Evolutionary conservation across 371 early-diverging fungal species (phyloP), one percentile per base, ranked within the genome.

Genomic region (Capillidium rhysosporum): DNA sequence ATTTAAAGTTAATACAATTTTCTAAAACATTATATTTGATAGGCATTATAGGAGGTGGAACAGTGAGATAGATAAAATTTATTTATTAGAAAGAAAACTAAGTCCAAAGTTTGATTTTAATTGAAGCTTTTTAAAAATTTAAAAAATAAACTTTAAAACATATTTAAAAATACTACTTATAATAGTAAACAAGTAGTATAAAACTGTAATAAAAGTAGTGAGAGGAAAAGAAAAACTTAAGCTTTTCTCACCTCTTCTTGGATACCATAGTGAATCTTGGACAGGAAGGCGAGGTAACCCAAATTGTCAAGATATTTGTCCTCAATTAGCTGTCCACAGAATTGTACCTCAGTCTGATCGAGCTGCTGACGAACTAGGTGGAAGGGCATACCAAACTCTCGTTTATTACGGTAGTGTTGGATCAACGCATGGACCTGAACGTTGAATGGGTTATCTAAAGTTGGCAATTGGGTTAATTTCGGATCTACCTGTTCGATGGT

Each of bases 231-330:
- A 7, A 16, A 51, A 18, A 4, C n/a, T 51, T 39, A 51, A 12
- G 38, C 23, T 39, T 28, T 41, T 49, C 69, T 74, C 67, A 78
- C 74, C 68, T 86, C 87, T 21, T 59, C 70, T 63, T 87, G 86
- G 52, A 86, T 84, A 64, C 80, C 82, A 59, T 83, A 75, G 65
- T 96, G 96, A 49, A 92, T 76, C 41, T 73, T 65, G 56, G 87
- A 86, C 23, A 96, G 67, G 59, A 81, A 93, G 61, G 95, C 97
- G 8, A 93, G 89, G 66, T 96, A 95, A 31, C 75, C 79, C 83
- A 85, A 73, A 47, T 76, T 78, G 41, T 80, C 86, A 52, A 75
- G 76, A 47, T 80, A 82, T 62, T 83, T 83, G 61, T 89, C 92
- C 61, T 92, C 90, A 12, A 77, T 66, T 53, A 91, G 57, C 31